Evolutionary conservation across 768 basidiomycete genomes (phyloP).

Genomic region (Collybiopsis luxurians): DNA sequence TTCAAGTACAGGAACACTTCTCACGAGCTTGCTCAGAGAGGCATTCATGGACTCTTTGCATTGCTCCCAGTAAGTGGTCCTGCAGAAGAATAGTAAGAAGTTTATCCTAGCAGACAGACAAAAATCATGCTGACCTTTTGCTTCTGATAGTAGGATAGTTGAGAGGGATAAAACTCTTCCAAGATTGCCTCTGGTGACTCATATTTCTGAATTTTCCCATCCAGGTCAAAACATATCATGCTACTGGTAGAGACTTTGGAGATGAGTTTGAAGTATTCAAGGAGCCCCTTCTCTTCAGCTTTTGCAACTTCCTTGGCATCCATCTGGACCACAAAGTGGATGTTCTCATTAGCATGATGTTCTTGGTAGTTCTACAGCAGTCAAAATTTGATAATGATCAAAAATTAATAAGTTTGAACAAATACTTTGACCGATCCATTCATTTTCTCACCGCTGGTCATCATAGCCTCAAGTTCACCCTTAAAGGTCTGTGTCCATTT

Average conservation of each 20-base stretch:
- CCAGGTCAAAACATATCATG: slow-evolving; percentile 98
- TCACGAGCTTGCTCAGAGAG: too few relatives aligned
- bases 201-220: slow-evolving; percentile 97
- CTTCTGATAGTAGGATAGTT: slow-evolving; percentile 91
- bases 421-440: slow-evolving; percentile 77
- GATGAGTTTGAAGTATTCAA: slow-evolving; percentile 90
- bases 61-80: too few relatives aligned
- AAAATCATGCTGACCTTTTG: slow-evolving; percentile 66
- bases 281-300: slow-evolving; percentile 85
- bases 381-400: not conserved
- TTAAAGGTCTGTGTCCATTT: slow-evolving; percentile 95
- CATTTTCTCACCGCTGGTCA: slow-evolving; percentile 68
- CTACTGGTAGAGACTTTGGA: slow-evolving; percentile 85
- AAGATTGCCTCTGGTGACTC: slow-evolving; percentile 86
- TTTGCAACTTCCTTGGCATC: slow-evolving; percentile 75
- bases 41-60: too few relatives aligned
- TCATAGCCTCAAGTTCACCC: slow-evolving; percentile 86
- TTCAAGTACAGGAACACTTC: too few relatives aligned
- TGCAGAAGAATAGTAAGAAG: slow-evolving; percentile 26
- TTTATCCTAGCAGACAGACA: not conserved
- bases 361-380: slow-evolving; percentile 89
- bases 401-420: slow-evolving; percentile 3
- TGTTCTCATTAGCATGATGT: slow-evolving; percentile 88
- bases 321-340: slow-evolving; percentile 88
- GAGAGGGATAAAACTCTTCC: slow-evolving; percentile 87